Base-by-base conservation (phyloP, 2,329 filamentous ascomycete genomes). In the Bipolaris oryzae region DNA sequence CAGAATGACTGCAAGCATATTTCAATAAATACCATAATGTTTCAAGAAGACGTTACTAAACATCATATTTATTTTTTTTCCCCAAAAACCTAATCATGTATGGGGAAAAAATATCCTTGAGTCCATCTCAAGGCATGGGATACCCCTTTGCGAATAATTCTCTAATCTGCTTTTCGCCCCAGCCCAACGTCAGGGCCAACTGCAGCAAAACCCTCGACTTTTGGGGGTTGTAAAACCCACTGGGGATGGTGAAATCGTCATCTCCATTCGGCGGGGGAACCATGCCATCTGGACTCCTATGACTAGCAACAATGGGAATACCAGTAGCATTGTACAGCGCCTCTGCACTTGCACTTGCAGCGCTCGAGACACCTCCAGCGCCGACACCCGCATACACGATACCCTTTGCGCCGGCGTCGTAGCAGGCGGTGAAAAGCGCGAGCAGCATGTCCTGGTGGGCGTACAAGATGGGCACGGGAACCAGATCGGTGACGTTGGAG, bases 341-440 rank as follows among this genome's bases (percentile, higher is more conserved):
- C 48, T 80, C 71, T 9, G 84, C 77, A 20, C 77, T 80, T 2
- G 61, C 7, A 15, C 39, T 60, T 0, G 70, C 69, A 13, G 51
- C 62, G 1, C 20, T 15, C 3, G 65, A 67, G 43, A 82, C 79
- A 1, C 81, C 80, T 5, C 84, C 84, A 2, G 82, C 82, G 1
- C 84, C 84, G 34, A 84, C 77, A 6, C 84, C 84, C 0, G 84
- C 84, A 20, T 82, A 81, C 1, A 87, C 82, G 9, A 87, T 76
- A 1, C 85, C 85, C 57, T 80, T 69, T 0, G 84, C 83, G 2
- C 84, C 84, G 5, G 73, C 76, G 1, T 73, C 74, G n/a, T 83
- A 77, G 2, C 83, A 80, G 0, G 80, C 78, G 23, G 77, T 71
- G 39, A 84, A 79, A 2, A 85, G 75, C 16, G 70, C 69, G 18